These are phyloP conservation scores for Pleurostoma richardsiae DNA, from an alignment of 2,329 filamentous ascomycete species.

Conservation along the genomic window DNA sequence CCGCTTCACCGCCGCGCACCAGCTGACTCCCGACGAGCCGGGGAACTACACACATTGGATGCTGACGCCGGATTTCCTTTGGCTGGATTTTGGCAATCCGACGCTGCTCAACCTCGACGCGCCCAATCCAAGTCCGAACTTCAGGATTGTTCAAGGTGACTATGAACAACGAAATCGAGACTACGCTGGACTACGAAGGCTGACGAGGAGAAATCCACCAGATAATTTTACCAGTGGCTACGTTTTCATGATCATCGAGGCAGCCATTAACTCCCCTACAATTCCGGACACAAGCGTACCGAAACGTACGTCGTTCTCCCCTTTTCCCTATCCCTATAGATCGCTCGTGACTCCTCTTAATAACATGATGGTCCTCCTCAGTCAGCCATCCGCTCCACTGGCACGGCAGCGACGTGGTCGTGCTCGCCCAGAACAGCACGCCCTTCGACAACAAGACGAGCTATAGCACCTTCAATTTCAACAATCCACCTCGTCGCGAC, in stretches of 20 bases:
- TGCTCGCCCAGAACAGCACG: conserved; percentile 18
- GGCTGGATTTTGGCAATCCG: conserved; percentile 9
- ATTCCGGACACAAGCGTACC: not conserved
- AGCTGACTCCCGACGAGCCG: conserved; percentile 1
- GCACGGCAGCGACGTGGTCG: conserved; percentile 22
- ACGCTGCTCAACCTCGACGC: conserved; percentile 6
- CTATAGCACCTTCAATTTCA: conserved; percentile 17
- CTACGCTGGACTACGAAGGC: no score
- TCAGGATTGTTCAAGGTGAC: conserved; percentile 6
- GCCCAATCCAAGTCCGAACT: conserved; percentile 2
- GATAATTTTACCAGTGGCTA: conserved; percentile 7
- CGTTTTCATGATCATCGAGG: conserved; percentile 8
- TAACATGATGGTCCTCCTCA: not conserved
- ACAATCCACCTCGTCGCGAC: conserved; percentile 30
- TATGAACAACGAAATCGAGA: no score
- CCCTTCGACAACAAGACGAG: conserved; percentile 8
- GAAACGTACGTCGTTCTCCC: not conserved
- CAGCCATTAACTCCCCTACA: conserved; percentile 1
- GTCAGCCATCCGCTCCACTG: conserved; percentile 12
- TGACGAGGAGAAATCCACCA: not conserved
- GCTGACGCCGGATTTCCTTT: conserved; percentile 9
- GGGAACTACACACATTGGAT: conserved; percentile 6
- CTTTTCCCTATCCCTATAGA: no score
- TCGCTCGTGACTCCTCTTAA: no score
- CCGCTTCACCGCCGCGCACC: conserved; percentile 3